These are phyloP conservation scores for Blepharisma undulans DNA, from an alignment of 169 alveolate species.

Conservation along the genomic window DNA sequence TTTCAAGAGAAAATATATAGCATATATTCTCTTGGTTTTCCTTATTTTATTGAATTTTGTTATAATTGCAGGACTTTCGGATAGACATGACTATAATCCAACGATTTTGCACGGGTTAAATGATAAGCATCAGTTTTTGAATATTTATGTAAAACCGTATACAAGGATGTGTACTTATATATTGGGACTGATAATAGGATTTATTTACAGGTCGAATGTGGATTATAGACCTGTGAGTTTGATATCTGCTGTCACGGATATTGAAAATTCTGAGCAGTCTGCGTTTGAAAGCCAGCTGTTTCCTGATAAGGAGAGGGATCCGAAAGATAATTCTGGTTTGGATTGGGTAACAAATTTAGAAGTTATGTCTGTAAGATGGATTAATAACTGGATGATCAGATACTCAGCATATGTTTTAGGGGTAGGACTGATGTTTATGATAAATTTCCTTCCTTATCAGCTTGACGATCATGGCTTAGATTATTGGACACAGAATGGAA, in stretches of 20 bases:
- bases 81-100: neutral
- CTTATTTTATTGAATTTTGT: neutral
- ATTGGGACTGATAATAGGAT: constrained; percentile 8
- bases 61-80: neutral
- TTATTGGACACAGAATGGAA: neutral
- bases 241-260: neutral
- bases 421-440: neutral
- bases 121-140: neutral
- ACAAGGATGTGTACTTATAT: constrained; percentile 14
- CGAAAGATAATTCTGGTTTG: neutral
- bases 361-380: neutral
- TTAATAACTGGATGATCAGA: neutral
- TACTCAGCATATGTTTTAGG: neutral
- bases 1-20: neutral
- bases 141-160: constrained; percentile 29
- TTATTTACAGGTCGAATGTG: neutral
- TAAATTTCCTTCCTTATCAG: neutral
- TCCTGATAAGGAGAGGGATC: neutral
- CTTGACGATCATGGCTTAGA: constrained; percentile 23
- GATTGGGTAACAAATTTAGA: neutral
- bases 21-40: neutral
- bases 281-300: neutral
- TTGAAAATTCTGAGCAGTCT: neutral
- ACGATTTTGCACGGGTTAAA: neutral
- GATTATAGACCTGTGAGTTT: neutral